These are phyloP conservation scores for Sordariomycetes sp. DNA, from an alignment of 2,329 filamentous ascomycete species.

Conservation along the genomic window DNA sequence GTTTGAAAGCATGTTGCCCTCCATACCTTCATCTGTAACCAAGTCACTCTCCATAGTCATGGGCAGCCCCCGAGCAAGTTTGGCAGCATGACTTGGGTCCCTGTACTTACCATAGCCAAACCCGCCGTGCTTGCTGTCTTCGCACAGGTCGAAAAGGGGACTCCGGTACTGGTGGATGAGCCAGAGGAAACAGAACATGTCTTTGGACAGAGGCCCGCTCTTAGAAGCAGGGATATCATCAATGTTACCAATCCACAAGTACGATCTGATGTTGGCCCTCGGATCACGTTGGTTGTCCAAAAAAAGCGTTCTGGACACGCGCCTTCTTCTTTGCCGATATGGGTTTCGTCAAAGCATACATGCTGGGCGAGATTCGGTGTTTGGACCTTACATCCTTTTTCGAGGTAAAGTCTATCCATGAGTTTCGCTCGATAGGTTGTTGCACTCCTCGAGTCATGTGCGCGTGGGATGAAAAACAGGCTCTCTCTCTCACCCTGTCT, in stretches of 20 bases:
- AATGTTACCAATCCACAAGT: conserved; percentile 19
- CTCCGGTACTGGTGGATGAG: conserved; percentile 33
- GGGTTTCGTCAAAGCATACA: conserved; percentile 62
- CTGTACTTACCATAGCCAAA: conserved; percentile 30
- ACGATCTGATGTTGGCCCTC: conserved; percentile 20
- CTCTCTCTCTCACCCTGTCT: not conserved
- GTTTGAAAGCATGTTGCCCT: not conserved
- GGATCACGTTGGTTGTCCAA: conserved; percentile 44
- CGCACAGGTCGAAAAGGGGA: conserved; percentile 31
- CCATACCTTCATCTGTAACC: conserved; percentile 15
- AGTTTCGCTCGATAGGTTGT: not conserved
- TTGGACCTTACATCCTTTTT: conserved; percentile 56
- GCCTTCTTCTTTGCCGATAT: conserved; percentile 59
- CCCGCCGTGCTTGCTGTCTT: conserved; percentile 29
- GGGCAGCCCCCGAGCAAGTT: conserved; percentile 26
- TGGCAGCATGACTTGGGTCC: conserved; percentile 31
- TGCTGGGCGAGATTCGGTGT: conserved; percentile 59
- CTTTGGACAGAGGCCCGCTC: conserved; percentile 30
- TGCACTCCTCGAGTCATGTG: not conserved
- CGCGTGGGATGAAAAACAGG: not conserved
- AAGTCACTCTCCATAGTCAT: conserved; percentile 23
- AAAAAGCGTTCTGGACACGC: conserved; percentile 60
- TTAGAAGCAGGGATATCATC: conserved; percentile 19
- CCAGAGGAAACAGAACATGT: conserved; percentile 23
- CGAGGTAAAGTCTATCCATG: conserved; percentile 26